Base-by-base conservation (phyloP, 208 protist genomes). In the Trypanosoma conorhini region DNA sequence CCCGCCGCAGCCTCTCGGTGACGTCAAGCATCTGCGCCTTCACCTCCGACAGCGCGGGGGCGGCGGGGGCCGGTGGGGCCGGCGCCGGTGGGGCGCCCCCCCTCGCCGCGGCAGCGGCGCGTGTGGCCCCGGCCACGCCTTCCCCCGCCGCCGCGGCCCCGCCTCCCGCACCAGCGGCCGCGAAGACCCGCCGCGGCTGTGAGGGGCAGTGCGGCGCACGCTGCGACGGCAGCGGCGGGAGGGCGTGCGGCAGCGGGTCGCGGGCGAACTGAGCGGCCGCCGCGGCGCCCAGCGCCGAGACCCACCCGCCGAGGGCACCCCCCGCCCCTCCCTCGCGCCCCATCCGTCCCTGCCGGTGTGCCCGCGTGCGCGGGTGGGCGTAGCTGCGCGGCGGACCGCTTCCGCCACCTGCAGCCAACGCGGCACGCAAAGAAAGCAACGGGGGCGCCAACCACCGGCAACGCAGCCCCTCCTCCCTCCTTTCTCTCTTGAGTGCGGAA, bases 1-100 rank as follows among this genome's bases (percentile, higher is more conserved):
- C 82, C 19, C 24, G 40, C 9, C 82, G 79, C 21, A 94, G 82
- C 62, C 82, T 74, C 63, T 64, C 55, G 0, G 82, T 77, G 28
- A 90, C 51, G 15, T 57, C 52, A 1, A 76, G 62, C 68, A 93
- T 71, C 58, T 83, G 70, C 26, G 57, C 22, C 76, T 92, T 92
- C 17, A 95, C 26, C 17, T 80, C 79, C 1, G 74, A 59, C 13
- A 88, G 70, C 58, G 68, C 51, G 9, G 46, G 46, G 15, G 35
- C 46, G 22, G 68, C 10, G 44, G 59, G 26, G 13, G 52, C 15
- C 42, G 42, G 1, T 48, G 24, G 19, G 12, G 44, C 2, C 21
- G 58, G 31, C 13, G 40, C 42, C 33, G 55, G 19, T 57, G 62
- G 21, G 12, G 22, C 44, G 28, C 8, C 42, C 21, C 9, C 60